Evolutionary conservation across 768 basidiomycete species (phyloP).

Genomic region (Pulveroboletus sp.): DNA sequence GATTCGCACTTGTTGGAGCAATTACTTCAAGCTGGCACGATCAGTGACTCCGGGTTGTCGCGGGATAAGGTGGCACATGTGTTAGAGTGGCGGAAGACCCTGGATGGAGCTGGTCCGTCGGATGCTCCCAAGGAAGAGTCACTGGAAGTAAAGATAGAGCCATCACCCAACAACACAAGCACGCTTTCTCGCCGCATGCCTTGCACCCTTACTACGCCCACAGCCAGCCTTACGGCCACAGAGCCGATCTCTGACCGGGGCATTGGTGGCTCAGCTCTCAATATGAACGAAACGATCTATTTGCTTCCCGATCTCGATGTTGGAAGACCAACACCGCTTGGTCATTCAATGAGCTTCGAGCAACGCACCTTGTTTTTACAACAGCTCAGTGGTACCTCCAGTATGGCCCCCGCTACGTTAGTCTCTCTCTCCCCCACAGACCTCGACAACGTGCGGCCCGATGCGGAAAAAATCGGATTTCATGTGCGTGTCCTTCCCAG

Average conservation of each 20-base stretch:
- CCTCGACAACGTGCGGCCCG: constrained; percentile 35
- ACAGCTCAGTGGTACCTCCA: constrained; percentile 35
- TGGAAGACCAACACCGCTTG: constrained; percentile 29
- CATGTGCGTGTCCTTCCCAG: constrained; percentile 36
- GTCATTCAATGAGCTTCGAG: constrained; percentile 46
- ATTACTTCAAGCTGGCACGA: constrained; percentile 43
- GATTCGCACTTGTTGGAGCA: constrained; percentile 44
- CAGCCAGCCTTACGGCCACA: constrained; percentile 31
- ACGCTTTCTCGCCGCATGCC: constrained; percentile 46
- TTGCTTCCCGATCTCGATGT: constrained; percentile 15
- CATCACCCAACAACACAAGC: not conserved
- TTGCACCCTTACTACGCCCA: constrained; percentile 48
- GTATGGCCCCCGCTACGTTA: constrained; percentile 41
- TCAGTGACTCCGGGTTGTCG: constrained; percentile 16
- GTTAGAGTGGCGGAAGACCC: constrained; percentile 26
- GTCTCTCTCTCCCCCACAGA: constrained; percentile 46
- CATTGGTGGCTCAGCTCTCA: constrained; percentile 19
- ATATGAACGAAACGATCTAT: constrained; percentile 26
- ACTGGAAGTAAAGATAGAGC: constrained; percentile 6
- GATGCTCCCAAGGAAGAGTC: constrained; percentile 33
- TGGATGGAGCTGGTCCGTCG: constrained; percentile 30
- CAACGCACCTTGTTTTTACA: constrained; percentile 50
- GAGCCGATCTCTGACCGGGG: constrained; percentile 32
- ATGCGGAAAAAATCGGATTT: constrained; percentile 43
- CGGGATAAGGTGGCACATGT: constrained; percentile 30